Percentiles rank a stretch among this genome's conserved stretches.
Evolutionary conservation across 352 stramenopile genomes (phyloP).

Genomic region (Phytophthora cryptogea): DNA sequence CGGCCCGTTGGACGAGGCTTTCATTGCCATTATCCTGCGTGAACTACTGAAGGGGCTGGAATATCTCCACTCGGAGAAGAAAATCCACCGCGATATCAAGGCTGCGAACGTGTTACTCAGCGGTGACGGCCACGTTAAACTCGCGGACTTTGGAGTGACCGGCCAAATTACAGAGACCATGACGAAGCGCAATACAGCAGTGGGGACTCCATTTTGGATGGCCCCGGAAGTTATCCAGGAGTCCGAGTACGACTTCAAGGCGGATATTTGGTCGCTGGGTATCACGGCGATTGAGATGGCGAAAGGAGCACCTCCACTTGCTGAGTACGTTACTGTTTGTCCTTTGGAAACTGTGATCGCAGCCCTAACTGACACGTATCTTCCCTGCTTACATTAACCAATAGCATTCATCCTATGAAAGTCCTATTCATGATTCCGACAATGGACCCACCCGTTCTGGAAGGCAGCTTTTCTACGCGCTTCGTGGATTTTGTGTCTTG

Average conservation of each 20-base stretch:
- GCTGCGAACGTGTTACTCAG: slow-evolving; percentile 84
- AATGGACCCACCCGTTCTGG: slow-evolving; percentile 88
- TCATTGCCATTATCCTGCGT: slow-evolving; percentile 84
- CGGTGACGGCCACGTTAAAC: slow-evolving; percentile 78
- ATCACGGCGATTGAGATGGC: slow-evolving; percentile 99
- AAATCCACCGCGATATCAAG: slow-evolving; percentile 88
- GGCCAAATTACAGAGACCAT: slow-evolving; percentile 96
- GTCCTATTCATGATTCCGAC: slow-evolving; percentile 99
- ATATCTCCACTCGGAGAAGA: slow-evolving; percentile 84
- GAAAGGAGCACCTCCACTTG: slow-evolving; percentile 95
- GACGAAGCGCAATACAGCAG: slow-evolving; percentile 97
- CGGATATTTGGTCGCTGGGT: slow-evolving; percentile 98
- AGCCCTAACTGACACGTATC: slow-evolving; percentile 8
- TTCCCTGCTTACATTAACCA: not conserved
- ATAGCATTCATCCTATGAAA: slow-evolving; percentile 97
- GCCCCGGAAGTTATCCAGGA: slow-evolving; percentile 88
- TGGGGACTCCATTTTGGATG: slow-evolving; percentile 99
- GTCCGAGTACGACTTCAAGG: slow-evolving; percentile 95
- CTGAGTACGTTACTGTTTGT: slow-evolving; percentile 52
- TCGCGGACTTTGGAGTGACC: slow-evolving; percentile 89
- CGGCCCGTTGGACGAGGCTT: slow-evolving; percentile 75
- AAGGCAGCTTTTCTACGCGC: slow-evolving; percentile 69
- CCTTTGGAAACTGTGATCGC: too few species aligned
- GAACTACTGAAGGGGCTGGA: slow-evolving; percentile 79
- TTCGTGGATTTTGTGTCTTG: slow-evolving; percentile 90